phyloP scores from a whole-genome alignment of 805 yeast species.

The Kregervanrija fluxuum region DNA sequence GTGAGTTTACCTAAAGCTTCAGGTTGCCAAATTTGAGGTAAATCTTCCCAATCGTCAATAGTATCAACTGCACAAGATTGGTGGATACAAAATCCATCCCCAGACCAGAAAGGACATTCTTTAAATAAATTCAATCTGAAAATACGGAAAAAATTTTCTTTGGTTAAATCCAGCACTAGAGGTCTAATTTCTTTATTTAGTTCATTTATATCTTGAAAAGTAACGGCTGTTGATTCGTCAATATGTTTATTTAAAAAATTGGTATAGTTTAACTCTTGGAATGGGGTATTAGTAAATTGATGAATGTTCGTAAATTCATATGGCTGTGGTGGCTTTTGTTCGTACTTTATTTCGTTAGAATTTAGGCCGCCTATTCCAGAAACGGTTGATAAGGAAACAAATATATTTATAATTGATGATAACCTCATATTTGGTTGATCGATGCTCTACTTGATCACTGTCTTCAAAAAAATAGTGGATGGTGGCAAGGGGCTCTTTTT shows the following conservation, averaged over 20 bases:
- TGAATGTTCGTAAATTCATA: conserved; percentile 20
- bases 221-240: conserved; percentile 24
- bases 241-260: conserved; percentile 17
- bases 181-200: conserved; percentile 50
- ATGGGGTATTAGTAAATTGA: conserved; percentile 26
- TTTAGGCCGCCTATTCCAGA: too few species aligned
- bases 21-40: conserved; percentile 70
- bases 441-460: too few species aligned
- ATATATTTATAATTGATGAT: too few species aligned
- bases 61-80: conserved; percentile 87
- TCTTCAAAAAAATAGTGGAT: too few species aligned
- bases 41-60: conserved; percentile 61
- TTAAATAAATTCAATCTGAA: conserved; percentile 79
- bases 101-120: conserved; percentile 83
- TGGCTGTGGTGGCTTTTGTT: conserved; percentile 12
- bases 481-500: too few species aligned
- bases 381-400: too few species aligned
- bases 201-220: conserved; percentile 40
- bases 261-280: conserved; percentile 11
- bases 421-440: too few species aligned
- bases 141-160: conserved; percentile 78
- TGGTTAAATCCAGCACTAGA: conserved; percentile 47
- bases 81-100: conserved; percentile 76
- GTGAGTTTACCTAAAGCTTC: conserved; percentile 55
- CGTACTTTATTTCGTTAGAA: conserved; percentile 5